phyloP scores from a whole-genome alignment of 1,284 basidiomycete genomes.

The Cutaneotrichosporon cavernicola region DNA sequence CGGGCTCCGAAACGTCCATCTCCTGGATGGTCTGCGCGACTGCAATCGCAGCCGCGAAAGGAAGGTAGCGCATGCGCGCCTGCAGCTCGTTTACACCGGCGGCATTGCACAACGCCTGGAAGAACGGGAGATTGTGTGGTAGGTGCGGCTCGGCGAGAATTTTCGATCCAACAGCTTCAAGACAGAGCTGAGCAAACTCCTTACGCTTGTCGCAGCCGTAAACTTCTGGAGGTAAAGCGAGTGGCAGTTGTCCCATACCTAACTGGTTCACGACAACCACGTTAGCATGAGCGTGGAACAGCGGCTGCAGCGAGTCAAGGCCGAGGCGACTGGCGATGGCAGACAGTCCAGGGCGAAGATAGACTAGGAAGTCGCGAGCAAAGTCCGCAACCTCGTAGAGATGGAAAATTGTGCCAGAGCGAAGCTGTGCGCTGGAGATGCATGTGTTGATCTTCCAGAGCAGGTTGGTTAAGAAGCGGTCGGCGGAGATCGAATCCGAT shows the following conservation, averaged over 20 bases:
- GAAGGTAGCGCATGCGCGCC: conserved; percentile 25
- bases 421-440: conserved; percentile 71
- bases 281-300: conserved; percentile 76
- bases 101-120: conserved; percentile 35
- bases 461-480: conserved; percentile 74
- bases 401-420: conserved; percentile 86
- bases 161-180: conserved; percentile 28
- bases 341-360: conserved; percentile 66
- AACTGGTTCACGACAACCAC: conserved; percentile 59
- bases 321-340: conserved; percentile 70
- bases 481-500: conserved; percentile 46
- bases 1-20: neutral
- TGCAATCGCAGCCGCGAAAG: conserved; percentile 31
- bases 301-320: conserved; percentile 61
- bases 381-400: conserved; percentile 68
- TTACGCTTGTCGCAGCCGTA: conserved; percentile 41
- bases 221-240: conserved; percentile 66
- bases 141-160: conserved; percentile 19
- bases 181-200: conserved; percentile 30
- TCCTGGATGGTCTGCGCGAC: conserved; percentile 15
- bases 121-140: conserved; percentile 17
- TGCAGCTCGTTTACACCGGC: conserved; percentile 18
- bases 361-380: conserved; percentile 57
- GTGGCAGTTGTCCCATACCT: conserved; percentile 57
- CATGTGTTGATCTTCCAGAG: conserved; percentile 80